These are phyloP conservation scores for Bolboschoenoplectus hybrid DNA, from an alignment of 202 grass and related monocot species.

Conservation along the genomic window DNA sequence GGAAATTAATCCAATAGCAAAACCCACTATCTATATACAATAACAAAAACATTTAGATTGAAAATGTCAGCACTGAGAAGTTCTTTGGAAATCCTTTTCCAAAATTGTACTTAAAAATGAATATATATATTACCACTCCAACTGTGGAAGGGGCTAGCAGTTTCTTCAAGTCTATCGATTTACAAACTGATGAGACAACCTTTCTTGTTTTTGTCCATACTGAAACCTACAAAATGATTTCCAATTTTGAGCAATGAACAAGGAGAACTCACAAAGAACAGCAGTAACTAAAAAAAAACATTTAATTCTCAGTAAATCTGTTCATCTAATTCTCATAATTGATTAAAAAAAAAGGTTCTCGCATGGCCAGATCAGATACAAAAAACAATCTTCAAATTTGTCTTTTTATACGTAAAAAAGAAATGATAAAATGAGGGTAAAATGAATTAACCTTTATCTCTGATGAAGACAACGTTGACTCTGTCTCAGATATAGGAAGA, in stretches of 20 bases:
- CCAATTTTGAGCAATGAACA: conserved; percentile 1
- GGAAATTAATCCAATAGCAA: conserved; percentile 68
- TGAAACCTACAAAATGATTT: conserved; percentile 41
- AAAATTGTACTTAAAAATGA: conserved; percentile 17
- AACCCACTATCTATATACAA: conserved; percentile 65
- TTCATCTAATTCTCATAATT: not conserved
- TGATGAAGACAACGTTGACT: conserved; percentile 1
- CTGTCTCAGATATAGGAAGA: conserved; percentile 37
- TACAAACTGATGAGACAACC: conserved; percentile 36
- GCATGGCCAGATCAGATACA: not conserved
- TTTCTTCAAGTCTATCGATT: conserved; percentile 64
- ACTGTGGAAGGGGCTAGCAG: conserved; percentile 81
- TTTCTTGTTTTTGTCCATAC: conserved; percentile 40
- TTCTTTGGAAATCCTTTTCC: not conserved
- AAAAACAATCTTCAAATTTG: not conserved
- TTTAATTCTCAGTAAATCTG: not conserved
- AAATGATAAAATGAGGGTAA: conserved; percentile 3
- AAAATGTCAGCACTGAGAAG: conserved; percentile 8
- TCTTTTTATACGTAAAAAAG: not conserved
- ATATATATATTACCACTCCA: conserved; percentile 63
- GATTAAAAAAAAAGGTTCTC: not conserved
- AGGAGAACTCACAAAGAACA: not conserved
- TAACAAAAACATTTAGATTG: conserved; percentile 19
- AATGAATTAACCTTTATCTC: conserved; percentile 18
- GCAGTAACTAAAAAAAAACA: not conserved